Base-by-base conservation (phyloP, 1,284 basidiomycete species). In the Cryptococcus amylolentus region DNA sequence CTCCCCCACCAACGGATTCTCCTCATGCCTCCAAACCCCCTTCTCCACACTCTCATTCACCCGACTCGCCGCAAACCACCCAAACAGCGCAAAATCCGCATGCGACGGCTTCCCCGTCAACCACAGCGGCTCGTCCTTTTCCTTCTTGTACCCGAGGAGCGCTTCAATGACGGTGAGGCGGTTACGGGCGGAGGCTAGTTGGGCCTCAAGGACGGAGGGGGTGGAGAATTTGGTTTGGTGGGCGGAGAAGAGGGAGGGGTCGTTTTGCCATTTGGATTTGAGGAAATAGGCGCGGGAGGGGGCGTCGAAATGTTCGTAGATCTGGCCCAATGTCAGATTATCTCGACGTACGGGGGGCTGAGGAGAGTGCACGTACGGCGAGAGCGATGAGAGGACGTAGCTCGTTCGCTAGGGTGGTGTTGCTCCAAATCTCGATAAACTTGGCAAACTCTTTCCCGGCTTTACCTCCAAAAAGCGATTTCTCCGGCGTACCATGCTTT, bases 401-500 rank as follows among this genome's bases (percentile, higher is more conserved):
- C 44, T 63, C 58, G 39, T 56, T 56, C 9, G 56, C 68, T 18
- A 69, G 54, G 13, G 56, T 59, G 9, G 49, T 58, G 49, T 66
- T 59, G 44, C 57, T 61, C 68, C 68, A 71, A 9, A 54, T 47
- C 40, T 65, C 59, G 43, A 68, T 46, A 54, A 67, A 67, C 49
- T 65, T 66, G 44, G 61, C 63, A 50, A 66, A 58, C 16, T 54
- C 53, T 51, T 60, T 63, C 12, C 62, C 64, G 7, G 51, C 57
- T 39, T 44, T 38, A 27, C 56, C 52, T 14, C 61, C 58, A 51
- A 72, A 68, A 14, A 71, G 56, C 18, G 63, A 60, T 52, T 64
- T 64, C n/a, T 60, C 61, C 8, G 53, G 27, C 4, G 55, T 58
- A 42, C 56, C 64, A 52, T 69, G 60, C 42, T 64, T 58, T 3